phyloP scores from a whole-genome alignment of 2,329 filamentous ascomycete species.

The Diaporthe aspalathi region DNA sequence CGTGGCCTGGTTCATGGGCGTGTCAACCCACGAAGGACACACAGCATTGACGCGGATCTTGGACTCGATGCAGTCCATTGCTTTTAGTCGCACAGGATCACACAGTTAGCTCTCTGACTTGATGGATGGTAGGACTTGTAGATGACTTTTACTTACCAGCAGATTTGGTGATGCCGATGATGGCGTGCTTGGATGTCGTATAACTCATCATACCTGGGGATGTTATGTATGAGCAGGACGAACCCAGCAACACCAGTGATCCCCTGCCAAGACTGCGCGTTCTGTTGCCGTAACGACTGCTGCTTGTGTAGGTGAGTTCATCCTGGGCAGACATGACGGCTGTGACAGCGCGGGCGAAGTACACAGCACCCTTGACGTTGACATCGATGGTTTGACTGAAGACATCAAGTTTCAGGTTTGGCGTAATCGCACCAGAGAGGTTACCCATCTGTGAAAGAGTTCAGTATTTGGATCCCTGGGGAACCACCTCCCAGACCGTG shows the following conservation, averaged over 20 bases:
- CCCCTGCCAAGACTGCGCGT: constrained; percentile 22
- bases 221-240: background rate
- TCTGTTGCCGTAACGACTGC: too few species aligned
- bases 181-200: background rate
- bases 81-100: too few species aligned
- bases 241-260: constrained; percentile 19
- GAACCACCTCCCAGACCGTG: too few species aligned
- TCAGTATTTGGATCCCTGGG: too few species aligned
- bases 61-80: too few species aligned
- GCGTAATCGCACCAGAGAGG: too few species aligned
- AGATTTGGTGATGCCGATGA: background rate
- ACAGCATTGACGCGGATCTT: background rate
- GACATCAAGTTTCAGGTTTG: too few species aligned
- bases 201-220: background rate
- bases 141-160: background rate
- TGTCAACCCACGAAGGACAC: background rate
- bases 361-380: background rate
- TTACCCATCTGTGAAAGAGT: too few species aligned
- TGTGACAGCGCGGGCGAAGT: background rate
- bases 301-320: background rate
- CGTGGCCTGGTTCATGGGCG: background rate
- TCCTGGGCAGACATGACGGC: background rate
- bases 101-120: too few species aligned
- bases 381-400: background rate
- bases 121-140: too few species aligned